Percentiles rank a stretch among this genome's conserved stretches.
Conservation (phyloP, 495 filamentous ascomycete genomes). For the Penicillium mononematosum region DNA sequence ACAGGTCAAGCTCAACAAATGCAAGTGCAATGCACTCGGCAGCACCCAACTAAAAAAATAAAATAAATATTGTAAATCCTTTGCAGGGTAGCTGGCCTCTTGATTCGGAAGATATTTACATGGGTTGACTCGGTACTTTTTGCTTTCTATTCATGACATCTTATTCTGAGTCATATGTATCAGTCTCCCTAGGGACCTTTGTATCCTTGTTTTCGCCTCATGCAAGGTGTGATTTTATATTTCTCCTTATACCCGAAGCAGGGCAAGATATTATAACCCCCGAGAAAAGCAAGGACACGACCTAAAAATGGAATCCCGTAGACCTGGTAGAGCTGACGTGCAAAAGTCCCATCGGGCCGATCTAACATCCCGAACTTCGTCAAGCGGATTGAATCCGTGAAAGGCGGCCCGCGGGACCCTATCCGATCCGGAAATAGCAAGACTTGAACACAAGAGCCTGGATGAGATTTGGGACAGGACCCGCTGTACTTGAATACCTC, state of each 20-base stretch:
- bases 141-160: not conserved
- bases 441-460: too few species aligned
- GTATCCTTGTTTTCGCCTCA: not conserved
- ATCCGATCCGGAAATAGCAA: not conserved
- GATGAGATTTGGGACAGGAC: too few species aligned
- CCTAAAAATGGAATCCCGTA: not conserved
- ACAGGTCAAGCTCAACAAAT: not conserved
- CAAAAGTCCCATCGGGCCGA: not conserved
- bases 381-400: not conserved
- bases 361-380: not conserved
- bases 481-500: too few species aligned
- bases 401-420: too few species aligned
- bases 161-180: not conserved
- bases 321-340: not conserved
- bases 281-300: not conserved
- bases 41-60: not conserved
- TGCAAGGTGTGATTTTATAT: not conserved
- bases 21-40: not conserved
- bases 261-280: not conserved
- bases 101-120: not conserved
- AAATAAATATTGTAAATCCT: not conserved
- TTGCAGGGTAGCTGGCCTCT: too few species aligned
- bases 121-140: not conserved
- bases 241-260: not conserved
- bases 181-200: not conserved